phyloP scores from a whole-genome alignment of 1,284 basidiomycete genomes.

The Xanthoconium separans region DNA sequence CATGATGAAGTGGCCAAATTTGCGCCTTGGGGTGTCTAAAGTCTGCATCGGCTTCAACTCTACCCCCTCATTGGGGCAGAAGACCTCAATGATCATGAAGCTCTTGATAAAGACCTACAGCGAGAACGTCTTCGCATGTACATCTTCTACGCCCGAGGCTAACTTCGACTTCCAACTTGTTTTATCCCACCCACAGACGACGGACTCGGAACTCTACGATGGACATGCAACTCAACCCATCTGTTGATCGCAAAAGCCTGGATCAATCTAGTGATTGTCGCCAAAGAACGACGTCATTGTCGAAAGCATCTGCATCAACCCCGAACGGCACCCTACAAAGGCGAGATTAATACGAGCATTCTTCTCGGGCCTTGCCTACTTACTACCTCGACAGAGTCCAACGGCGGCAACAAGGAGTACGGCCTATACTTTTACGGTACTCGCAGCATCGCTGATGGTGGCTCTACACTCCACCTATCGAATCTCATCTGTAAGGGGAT shows the following conservation, averaged over 20 bases:
- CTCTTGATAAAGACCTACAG: constrained; percentile 24
- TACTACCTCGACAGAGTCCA: constrained; percentile 3
- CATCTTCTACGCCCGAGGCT: neutral
- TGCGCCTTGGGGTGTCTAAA: neutral
- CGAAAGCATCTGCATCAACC: constrained; percentile 8
- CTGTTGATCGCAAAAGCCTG: constrained; percentile 18
- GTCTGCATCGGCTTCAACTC: constrained; percentile 18
- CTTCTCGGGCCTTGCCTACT: constrained; percentile 21
- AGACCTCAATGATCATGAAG: constrained; percentile 9
- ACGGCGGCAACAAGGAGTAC: constrained; percentile 6
- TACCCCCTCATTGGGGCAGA: constrained; percentile 8
- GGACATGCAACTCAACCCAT: constrained; percentile 18
- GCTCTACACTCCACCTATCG: constrained; percentile 14
- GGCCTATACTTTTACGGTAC: constrained; percentile 22
- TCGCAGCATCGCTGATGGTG: constrained; percentile 19
- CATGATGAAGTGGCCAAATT: neutral
- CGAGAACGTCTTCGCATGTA: neutral
- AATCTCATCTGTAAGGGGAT: constrained; percentile 28
- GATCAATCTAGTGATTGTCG: constrained; percentile 18
- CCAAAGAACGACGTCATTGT: constrained; percentile 20
- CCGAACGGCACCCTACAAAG: constrained; percentile 18
- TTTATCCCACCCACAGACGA: constrained; percentile 18
- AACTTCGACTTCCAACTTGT: constrained; percentile 10
- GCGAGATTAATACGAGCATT: constrained; percentile 1
- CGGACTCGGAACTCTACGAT: constrained; percentile 10